These are phyloP conservation scores for Lycium barbarum DNA, from an alignment of 257 asterid species.

Conservation along the genomic window DNA sequence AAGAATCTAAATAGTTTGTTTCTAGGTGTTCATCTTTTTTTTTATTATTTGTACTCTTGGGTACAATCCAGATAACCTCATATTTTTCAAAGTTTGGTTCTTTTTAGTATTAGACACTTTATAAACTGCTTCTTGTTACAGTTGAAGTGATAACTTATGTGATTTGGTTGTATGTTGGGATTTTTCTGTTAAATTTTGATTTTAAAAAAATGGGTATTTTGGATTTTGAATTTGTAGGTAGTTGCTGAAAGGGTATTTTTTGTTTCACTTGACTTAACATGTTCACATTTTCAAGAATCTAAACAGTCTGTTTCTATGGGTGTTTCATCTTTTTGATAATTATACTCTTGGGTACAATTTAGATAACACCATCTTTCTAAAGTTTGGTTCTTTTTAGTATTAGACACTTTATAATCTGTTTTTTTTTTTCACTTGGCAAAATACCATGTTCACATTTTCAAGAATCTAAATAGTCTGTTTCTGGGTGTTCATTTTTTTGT, in stretches of 20 bases:
- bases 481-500: not conserved
- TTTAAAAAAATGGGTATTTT: not conserved
- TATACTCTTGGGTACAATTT: not conserved
- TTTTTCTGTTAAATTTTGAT: not conserved
- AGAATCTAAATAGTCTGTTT: not conserved
- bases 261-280: not conserved
- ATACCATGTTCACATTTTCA: not conserved
- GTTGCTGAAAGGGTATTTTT: not conserved
- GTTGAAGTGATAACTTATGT: not conserved
- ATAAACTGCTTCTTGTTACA: not conserved
- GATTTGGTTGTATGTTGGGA: not conserved
- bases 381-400: not conserved
- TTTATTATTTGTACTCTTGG: not conserved
- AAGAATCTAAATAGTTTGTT: not conserved
- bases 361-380: not conserved
- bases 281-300: not conserved
- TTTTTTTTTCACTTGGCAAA: too few relatives aligned
- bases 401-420: not conserved
- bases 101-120: not conserved
- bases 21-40: not conserved
- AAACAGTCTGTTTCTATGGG: not conserved
- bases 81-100: not conserved
- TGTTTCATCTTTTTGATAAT: constrained; percentile 13
- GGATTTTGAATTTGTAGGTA: not conserved
- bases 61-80: not conserved